These are phyloP conservation scores for Tylopilus felleus DNA, from an alignment of 768 basidiomycete species.

Conservation along the genomic window DNA sequence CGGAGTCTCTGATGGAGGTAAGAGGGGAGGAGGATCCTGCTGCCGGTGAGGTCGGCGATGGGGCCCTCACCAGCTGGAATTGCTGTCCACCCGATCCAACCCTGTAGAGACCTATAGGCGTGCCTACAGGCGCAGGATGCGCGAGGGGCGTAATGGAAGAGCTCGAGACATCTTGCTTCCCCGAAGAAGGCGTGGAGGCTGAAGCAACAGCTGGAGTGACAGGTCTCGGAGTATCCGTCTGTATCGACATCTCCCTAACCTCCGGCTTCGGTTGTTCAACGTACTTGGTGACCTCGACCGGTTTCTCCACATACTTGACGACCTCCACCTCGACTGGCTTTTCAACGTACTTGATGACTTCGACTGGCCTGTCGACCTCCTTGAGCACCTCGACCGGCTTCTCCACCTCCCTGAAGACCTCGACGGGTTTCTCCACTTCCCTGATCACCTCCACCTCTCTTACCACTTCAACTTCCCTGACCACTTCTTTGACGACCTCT, in stretches of 20 bases:
- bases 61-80: slow-evolving; percentile 59
- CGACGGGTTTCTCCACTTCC: slow-evolving; percentile 16
- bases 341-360: slow-evolving; percentile 34
- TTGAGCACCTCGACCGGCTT: slow-evolving; percentile 24
- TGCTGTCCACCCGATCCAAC: slow-evolving; percentile 55
- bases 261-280: slow-evolving; percentile 54
- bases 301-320: slow-evolving; percentile 32
- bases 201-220: slow-evolving; percentile 32
- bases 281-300: slow-evolving; percentile 27
- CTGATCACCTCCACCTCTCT: slow-evolving; percentile 31
- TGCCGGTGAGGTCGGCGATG: slow-evolving; percentile 33
- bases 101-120: slow-evolving; percentile 48
- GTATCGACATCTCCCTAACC: slow-evolving; percentile 69
- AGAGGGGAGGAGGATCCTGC: slow-evolving; percentile 32
- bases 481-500: slow-evolving; percentile 25
- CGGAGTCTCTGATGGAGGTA: slow-evolving; percentile 50
- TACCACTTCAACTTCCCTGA: slow-evolving; percentile 36
- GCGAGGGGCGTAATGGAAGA: slow-evolving; percentile 34
- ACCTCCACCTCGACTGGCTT: slow-evolving; percentile 28
- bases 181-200: slow-evolving; percentile 23
- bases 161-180: slow-evolving; percentile 25
- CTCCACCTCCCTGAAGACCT: slow-evolving; percentile 23
- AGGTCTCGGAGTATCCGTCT: slow-evolving; percentile 59
- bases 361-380: slow-evolving; percentile 21
- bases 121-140: slow-evolving; percentile 29